Evolutionary conservation across 352 stramenopile genomes (phyloP).

Genomic region (Phytophthora lateralis): DNA sequence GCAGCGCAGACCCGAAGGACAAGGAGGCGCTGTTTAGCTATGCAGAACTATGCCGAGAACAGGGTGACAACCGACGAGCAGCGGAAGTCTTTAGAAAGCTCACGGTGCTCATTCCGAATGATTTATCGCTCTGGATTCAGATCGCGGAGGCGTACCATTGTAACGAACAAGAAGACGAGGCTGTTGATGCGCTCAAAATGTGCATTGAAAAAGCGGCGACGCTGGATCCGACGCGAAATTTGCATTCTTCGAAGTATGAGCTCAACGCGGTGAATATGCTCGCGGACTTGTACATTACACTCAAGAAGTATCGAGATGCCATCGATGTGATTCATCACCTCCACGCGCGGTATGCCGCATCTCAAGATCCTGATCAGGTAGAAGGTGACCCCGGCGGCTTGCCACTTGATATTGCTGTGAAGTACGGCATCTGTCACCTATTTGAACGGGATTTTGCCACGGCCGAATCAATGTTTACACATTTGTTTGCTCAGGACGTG

Average conservation of each 20-base stretch:
- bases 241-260: constrained; percentile 79
- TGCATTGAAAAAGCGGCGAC: constrained; percentile 83
- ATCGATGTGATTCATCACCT: constrained; percentile 83
- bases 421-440: constrained; percentile 87
- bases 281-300: constrained; percentile 84
- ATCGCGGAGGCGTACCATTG: constrained; percentile 88
- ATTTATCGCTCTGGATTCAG: constrained; percentile 87
- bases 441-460: constrained; percentile 78
- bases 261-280: constrained; percentile 91
- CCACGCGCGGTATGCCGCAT: constrained; percentile 66
- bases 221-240: constrained; percentile 54
- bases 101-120: constrained; percentile 65
- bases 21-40: constrained; percentile 85
- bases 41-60: constrained; percentile 77
- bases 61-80: constrained; percentile 78
- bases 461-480: constrained; percentile 82
- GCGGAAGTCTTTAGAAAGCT: constrained; percentile 86
- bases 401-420: constrained; percentile 86
- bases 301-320: constrained; percentile 83
- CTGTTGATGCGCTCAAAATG: constrained; percentile 82
- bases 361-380: constrained; percentile 60
- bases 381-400: constrained; percentile 70
- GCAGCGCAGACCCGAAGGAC: constrained; percentile 79
- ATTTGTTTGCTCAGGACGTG: constrained; percentile 84
- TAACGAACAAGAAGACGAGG: constrained; percentile 87